Percentiles rank a stretch among this genome's conserved stretches.
Conservation (phyloP, 768 basidiomycete genomes). For the Boletus rufocinnamomeus region DNA sequence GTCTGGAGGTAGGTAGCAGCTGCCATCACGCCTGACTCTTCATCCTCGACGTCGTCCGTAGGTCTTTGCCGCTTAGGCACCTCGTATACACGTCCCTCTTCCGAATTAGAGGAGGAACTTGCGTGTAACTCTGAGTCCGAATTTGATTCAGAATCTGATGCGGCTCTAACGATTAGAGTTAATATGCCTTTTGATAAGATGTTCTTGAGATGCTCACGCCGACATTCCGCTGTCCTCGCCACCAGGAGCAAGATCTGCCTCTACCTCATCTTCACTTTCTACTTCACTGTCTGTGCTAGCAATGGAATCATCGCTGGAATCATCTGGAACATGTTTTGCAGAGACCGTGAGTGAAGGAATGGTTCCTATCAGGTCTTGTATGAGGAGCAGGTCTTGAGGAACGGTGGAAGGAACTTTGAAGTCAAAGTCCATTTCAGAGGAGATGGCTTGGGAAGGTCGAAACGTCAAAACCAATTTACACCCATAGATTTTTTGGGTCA, state of each 20-base stretch:
- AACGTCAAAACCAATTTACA: not conserved
- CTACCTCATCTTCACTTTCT: slow-evolving; percentile 74
- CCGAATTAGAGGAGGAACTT: slow-evolving; percentile 25
- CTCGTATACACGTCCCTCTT: slow-evolving; percentile 14
- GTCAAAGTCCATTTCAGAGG: slow-evolving; percentile 28
- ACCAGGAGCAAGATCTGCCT: slow-evolving; percentile 53
- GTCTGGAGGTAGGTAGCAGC: slow-evolving; percentile 56
- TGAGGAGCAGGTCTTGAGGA: slow-evolving; percentile 75
- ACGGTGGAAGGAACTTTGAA: slow-evolving; percentile 65
- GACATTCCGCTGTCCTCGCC: slow-evolving; percentile 40
- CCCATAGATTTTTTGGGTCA: slow-evolving; percentile 18
- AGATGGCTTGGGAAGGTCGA: not conserved
- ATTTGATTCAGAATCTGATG: slow-evolving; percentile 40
- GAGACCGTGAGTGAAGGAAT: slow-evolving; percentile 5
- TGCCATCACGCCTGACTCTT: slow-evolving; percentile 45
- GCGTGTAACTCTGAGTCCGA: slow-evolving; percentile 36
- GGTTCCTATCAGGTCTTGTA: slow-evolving; percentile 61
- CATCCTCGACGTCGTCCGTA: slow-evolving; percentile 47
- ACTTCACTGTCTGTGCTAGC: slow-evolving; percentile 53
- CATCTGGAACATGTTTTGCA: slow-evolving; percentile 2
- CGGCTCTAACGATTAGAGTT: slow-evolving; percentile 28
- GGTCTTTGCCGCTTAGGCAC: slow-evolving; percentile 11
- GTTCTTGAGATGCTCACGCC: slow-evolving; percentile 21
- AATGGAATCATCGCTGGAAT: slow-evolving; percentile 47
- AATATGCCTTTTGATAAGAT: slow-evolving; percentile 13